A percentile compares a stretch with the other conserved stretches of the same genome.
These are phyloP conservation scores for Plasmodium gaboni DNA, from an alignment of 169 alveolate genomes.

Conservation along the genomic window DNA sequence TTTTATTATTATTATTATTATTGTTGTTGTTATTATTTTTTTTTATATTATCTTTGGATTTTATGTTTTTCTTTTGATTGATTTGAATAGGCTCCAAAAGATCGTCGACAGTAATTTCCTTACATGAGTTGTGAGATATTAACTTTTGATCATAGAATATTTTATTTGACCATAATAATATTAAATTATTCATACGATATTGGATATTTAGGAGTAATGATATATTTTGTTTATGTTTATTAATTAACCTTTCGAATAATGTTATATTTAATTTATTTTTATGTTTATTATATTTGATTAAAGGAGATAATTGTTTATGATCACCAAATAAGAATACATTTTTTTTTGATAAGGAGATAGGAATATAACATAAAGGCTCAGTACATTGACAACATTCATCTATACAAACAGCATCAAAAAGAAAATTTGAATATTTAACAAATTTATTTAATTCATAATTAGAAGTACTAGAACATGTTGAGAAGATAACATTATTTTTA, in stretches of 20 bases:
- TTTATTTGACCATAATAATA: conserved; percentile 59
- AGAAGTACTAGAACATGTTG: conserved; percentile 75
- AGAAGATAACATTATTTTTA: conserved; percentile 34
- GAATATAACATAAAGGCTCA: conserved; percentile 73
- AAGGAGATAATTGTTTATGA: conserved; percentile 70
- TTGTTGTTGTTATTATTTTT: background rate
- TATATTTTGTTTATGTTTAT: conserved; percentile 26
- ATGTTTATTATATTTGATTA: conserved; percentile 33
- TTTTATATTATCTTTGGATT: background rate
- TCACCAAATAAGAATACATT: conserved; percentile 74
- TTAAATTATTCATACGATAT: conserved; percentile 71
- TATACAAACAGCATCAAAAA: conserved; percentile 66
- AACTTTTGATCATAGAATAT: conserved; percentile 47
- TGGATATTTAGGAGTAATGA: conserved; percentile 56
- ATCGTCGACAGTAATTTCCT: conserved; percentile 14
- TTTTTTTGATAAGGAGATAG: conserved; percentile 35
- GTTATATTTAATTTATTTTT: conserved; percentile 48
- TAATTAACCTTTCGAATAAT: conserved; percentile 59
- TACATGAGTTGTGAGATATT: conserved; percentile 50
- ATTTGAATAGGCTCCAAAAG: background rate
- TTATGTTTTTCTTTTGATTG: background rate
- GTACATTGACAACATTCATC: conserved; percentile 78
- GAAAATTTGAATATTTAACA: conserved; percentile 52
- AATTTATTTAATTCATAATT: conserved; percentile 68
- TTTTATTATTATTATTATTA: background rate